Base-by-base conservation (phyloP, 371 early-diverging fungal genomes). In the Mortierella sp. region DNA sequence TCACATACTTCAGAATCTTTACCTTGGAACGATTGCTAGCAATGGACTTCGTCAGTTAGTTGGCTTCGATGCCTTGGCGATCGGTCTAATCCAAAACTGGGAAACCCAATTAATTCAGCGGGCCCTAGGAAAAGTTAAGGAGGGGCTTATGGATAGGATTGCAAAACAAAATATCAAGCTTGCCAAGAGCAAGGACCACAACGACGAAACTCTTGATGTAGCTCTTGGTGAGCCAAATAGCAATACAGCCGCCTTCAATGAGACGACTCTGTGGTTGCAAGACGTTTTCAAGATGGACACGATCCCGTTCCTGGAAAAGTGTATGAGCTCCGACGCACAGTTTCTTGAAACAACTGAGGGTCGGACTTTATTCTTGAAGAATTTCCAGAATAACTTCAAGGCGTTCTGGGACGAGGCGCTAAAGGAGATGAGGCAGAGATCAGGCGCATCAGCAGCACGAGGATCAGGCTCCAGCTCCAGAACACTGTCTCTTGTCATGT, bases 261-360 rank as follows among this genome's bases (percentile, higher is more conserved):
- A 87, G 59, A 84, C 81, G 2, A 85, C 84, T 51, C 51, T 73
- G 22, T 90, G 89, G 90, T 60, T 85, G 40, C 39, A 75, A 62
- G 68, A 86, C n/a, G 55, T 78, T 47, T 63, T 90, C 54, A 83
- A 59, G 18, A 58, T 57, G 26, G 64, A 75, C 61, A 74, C 86
- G 55, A 52, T 88, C 52, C 75, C 84, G 40, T 85, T 84, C 57
- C 32, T 86, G 28, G 86, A 80, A 39, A 75, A 67, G 12, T 87
- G 83, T 30, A 70, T 88, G 62, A 77, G 84, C 40, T 75, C 84
- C 0, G 84, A 79, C 49, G 84, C 81, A 3, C 75, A 80, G 24
- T 84, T 84, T 32, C 30, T 84, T 54, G 76, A 70, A n/a, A 74
- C 77, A 1, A 71, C 52, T 1, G 72, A 70, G 16, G 75, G 80